phyloP scores from a whole-genome alignment of 1,139 yeast genomes.

The Yamadazyma oceani region DNA sequence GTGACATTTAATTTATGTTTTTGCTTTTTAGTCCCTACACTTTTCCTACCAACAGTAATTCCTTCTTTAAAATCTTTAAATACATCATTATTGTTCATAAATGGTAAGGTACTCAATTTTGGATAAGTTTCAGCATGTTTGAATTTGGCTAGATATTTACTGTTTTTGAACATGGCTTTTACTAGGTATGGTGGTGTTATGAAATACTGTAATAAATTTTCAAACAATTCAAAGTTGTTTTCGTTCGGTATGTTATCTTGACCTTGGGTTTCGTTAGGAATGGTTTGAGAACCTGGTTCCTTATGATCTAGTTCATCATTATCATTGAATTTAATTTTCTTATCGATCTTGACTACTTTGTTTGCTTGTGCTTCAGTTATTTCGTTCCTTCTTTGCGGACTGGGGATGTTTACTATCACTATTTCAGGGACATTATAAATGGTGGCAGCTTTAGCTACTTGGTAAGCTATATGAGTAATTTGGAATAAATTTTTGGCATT shows the following conservation, averaged over 20 bases:
- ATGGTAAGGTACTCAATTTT: constrained; percentile 69
- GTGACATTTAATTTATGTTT: constrained; percentile 59
- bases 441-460: constrained; percentile 74
- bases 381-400: constrained; percentile 17
- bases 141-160: constrained; percentile 47
- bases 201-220: constrained; percentile 74
- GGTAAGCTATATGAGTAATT: constrained; percentile 70
- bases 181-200: constrained; percentile 85
- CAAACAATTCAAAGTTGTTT: constrained; percentile 54
- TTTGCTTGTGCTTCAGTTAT: constrained; percentile 17
- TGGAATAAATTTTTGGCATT: constrained; percentile 70
- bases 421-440: constrained; percentile 71
- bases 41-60: constrained; percentile 58
- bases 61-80: constrained; percentile 58
- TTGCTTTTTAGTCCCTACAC: constrained; percentile 39
- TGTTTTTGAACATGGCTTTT: constrained; percentile 53
- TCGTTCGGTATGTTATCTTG: constrained; percentile 6
- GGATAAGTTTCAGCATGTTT: constrained; percentile 71
- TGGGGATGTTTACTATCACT: constrained; percentile 58
- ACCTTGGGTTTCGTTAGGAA: constrained; percentile 13
- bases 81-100: constrained; percentile 54
- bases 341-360: constrained; percentile 23
- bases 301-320: neutral
- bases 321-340: constrained; percentile 16
- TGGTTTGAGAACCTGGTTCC: constrained; percentile 6